Conservation (phyloP, 805 yeast genomes). For the Metschnikowia continentalis region DNA sequence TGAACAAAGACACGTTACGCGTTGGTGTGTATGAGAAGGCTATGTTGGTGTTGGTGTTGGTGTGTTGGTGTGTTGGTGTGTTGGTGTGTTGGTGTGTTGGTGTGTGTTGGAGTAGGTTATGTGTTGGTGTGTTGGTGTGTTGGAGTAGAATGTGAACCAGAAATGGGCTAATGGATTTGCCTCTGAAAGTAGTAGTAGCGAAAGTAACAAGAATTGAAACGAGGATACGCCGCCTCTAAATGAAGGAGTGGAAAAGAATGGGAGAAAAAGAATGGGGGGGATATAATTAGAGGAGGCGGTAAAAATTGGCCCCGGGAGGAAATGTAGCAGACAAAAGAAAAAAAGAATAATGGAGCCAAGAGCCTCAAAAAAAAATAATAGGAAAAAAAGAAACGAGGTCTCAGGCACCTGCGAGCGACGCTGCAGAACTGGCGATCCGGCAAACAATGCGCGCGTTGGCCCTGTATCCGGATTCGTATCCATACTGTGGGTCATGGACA, state of each 20-base stretch:
- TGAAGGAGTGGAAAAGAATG: not conserved
- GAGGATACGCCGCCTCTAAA: not conserved
- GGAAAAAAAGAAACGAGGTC: not conserved
- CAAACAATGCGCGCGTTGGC: not conserved
- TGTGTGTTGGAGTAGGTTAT: too few species aligned
- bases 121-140: too few species aligned
- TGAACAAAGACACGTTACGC: too few species aligned
- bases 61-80: too few species aligned
- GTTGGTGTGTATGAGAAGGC: too few species aligned
- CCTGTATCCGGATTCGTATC: too few species aligned
- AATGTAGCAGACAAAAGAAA: not conserved
- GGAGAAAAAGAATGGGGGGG: not conserved
- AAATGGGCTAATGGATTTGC: too few species aligned
- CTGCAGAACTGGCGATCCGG: slow-evolving; percentile 1
- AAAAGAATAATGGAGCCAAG: not conserved
- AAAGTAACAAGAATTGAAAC: not conserved
- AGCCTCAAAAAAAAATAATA: not conserved
- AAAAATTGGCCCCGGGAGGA: not conserved
- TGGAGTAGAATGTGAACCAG: too few species aligned
- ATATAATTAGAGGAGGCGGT: not conserved
- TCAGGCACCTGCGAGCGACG: not conserved
- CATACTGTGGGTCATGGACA: too few species aligned
- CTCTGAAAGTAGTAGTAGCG: not conserved
- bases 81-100: too few species aligned
- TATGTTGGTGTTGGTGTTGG: too few species aligned